Evolutionary conservation across 2,329 filamentous ascomycete species (phyloP), one percentile per base, ranked within the genome.

Genomic region (Aspergillus viridinutans): DNA sequence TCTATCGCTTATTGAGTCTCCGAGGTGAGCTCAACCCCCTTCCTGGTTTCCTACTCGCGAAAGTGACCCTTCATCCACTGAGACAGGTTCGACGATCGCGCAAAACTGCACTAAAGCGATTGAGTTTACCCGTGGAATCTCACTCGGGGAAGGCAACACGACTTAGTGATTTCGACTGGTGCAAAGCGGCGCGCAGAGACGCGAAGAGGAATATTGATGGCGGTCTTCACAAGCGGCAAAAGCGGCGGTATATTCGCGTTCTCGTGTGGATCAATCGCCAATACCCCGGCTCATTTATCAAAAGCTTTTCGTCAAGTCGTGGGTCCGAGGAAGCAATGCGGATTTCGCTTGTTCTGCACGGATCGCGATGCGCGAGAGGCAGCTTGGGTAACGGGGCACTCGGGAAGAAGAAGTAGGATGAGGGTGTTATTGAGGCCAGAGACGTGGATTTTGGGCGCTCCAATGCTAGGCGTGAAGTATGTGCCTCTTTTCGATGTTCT

Each of bases 1-100:
- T 76, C 52, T 66, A 65, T 69, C 67, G 47, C 53, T 69, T 64
- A 65, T 69, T 69, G 45, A 55, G 55, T 32, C 64, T 67, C 42
- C 60, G 64, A 28, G 65, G 66, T 28, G 61, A 59, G 64, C 32
- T 60, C 54, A 58, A 61, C 40, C 61, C 64, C 58, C 58, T 62
- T 61, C 56, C 40, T 56, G 43, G n/a, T 60, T 43, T 52, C 54
- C 54, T 38, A 51, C 51, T 28, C 45, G 53, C 56, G 43, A 56
- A 28, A 49, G 49, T 23, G 51, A 55, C 45, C 35, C 60, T 49
- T 59, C 60, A 63, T 64, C 54, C 58, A 63, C 56, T 8, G 17
- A 40, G 29, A 17, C 28, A 52, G 23, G 21, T 25, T 42, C 48
- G 29, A 43, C 23, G 45, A 55, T 57, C 52, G 48, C 43, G 49